Percentiles rank a stretch among this genome's conserved stretches.
phyloP scores from a whole-genome alignment of 495 filamentous ascomycete genomes.

The Aspergillus conjunctus region DNA sequence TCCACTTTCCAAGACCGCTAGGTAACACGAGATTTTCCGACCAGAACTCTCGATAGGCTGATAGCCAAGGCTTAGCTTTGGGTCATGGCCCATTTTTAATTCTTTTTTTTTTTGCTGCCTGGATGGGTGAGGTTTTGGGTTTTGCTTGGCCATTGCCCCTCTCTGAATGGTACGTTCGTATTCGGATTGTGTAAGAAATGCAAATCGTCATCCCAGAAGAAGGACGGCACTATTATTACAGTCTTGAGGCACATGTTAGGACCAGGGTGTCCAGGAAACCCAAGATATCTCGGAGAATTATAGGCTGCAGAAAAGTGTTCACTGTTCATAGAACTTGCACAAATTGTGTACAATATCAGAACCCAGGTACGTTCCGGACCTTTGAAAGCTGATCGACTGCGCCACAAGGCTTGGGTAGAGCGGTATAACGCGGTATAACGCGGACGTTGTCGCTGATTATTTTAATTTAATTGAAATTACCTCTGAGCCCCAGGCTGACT shows the following conservation, averaged over 20 bases:
- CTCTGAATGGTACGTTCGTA: too few species aligned
- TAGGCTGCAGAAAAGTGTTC: too few species aligned
- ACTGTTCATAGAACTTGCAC: too few species aligned
- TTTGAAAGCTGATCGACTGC: constrained; percentile 8
- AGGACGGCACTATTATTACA: too few species aligned
- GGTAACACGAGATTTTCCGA: constrained; percentile 23
- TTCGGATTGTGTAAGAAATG: too few species aligned
- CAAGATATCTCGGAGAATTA: too few species aligned
- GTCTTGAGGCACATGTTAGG: too few species aligned
- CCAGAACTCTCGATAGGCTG: constrained; percentile 16
- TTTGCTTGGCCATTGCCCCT: too few species aligned
- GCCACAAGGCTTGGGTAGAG: constrained; percentile 13
- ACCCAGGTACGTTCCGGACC: not conserved
- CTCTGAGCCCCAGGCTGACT: not conserved
- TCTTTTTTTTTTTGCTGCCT: not conserved
- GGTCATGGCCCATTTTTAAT: not conserved
- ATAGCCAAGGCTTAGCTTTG: constrained; percentile 29
- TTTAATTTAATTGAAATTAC: constrained; percentile 1
- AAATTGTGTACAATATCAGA: too few species aligned
- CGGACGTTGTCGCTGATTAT: not conserved
- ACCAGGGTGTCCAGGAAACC: too few species aligned
- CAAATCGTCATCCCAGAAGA: too few species aligned
- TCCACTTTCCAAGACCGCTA: constrained; percentile 4
- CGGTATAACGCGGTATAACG: not conserved
- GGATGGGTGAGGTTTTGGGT: not conserved